A percentile compares a stretch with the other conserved stretches of the same genome.
Evolutionary conservation across 148 eudicot species (phyloP).

Genomic region (Arctostaphylos glauca): DNA sequence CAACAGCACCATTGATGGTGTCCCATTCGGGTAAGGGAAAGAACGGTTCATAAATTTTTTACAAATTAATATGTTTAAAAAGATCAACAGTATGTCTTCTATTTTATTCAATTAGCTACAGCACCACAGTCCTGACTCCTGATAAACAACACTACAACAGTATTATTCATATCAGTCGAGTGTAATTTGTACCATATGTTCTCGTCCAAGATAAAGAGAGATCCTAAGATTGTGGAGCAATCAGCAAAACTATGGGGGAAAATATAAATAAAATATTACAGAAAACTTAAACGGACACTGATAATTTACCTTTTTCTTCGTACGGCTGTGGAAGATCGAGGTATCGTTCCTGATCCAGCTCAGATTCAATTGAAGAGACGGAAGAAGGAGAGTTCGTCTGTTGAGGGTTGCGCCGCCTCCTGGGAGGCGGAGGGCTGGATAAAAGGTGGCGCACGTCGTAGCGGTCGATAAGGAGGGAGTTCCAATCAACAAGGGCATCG

Average conservation of each 20-base stretch:
- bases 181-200: background rate
- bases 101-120: background rate
- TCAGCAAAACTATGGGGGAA: background rate
- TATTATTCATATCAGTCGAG: background rate
- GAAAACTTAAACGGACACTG: background rate
- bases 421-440: conserved; percentile 57
- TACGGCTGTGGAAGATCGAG: conserved; percentile 52
- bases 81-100: background rate
- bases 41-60: background rate
- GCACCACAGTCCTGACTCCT: background rate
- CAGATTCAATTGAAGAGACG: conserved; percentile 41
- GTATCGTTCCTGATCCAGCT: conserved; percentile 71
- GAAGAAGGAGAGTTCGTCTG: conserved; percentile 17
- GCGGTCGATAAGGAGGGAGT: conserved; percentile 90
- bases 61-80: background rate
- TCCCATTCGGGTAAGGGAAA: background rate
- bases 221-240: background rate
- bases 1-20: background rate
- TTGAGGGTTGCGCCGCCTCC: conserved; percentile 39
- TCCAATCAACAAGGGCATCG: conserved; percentile 90
- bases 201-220: background rate
- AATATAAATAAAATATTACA: background rate
- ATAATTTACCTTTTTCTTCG: conserved; percentile 44
- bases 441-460: conserved; percentile 97
- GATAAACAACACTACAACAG: background rate